Evolutionary conservation across 495 filamentous ascomycete species (phyloP), one percentile per base, ranked within the genome.

Genomic region (Trichocladium antarcticum): DNA sequence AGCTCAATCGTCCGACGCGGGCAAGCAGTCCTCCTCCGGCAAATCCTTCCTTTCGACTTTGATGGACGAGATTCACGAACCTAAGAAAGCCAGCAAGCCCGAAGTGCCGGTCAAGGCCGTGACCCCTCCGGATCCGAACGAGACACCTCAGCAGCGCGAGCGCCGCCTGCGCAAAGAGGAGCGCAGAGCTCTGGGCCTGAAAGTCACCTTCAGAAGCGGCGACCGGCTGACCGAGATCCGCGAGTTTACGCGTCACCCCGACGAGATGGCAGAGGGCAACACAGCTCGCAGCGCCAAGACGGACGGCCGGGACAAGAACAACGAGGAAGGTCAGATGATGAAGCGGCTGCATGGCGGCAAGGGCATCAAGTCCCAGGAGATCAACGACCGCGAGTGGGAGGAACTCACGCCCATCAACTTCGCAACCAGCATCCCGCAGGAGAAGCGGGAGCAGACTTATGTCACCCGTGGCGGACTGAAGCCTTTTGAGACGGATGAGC

Each of bases 111-210:
- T 81, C 46, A 37, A 51, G 17, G 66, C 74, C 8, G 63, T 68
- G 17, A 73, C 80, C 41, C 66, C 68, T 2, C 71, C 52, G 9
- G 54, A 61, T 9, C 53, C 79, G 0, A 77, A 80, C 0, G 88
- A 95, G 68, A 93, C 87, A 0, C 73, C 80, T 20, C 85, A 89
- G 55, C 77, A 93, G 61, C 81, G 75, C 35, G 63, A 69, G 20
- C 85, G 81, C 54, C 78, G 89, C 19, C 69, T 90, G 4, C 78
- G 87, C 28, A 94, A 89, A 54, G 87, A 94, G 60, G 73, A 76
- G 24, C 77, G 87, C 31, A 76, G 86, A 10, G 80, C 82, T 49
- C 68, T 87, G 28, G 38, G 78, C 76, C 42, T 87, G 81, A 45
- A 76, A 60, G 54, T 95, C 74, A 73, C 61, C 0, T 74, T 68